Base-by-base conservation (phyloP, 768 basidiomycete species). In the Podaxis rugospora region DNA sequence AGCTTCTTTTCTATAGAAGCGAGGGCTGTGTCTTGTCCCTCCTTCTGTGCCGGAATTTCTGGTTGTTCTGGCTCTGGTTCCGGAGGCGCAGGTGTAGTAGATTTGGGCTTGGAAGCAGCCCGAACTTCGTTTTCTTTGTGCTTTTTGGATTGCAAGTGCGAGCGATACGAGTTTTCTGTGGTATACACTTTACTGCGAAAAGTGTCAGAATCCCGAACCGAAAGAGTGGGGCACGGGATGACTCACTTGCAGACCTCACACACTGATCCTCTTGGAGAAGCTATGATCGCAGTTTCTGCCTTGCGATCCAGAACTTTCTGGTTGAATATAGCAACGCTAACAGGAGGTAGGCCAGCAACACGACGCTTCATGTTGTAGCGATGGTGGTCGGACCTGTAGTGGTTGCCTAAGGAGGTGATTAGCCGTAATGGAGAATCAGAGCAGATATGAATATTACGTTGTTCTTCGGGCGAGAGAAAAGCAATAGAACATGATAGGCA, bases 301-400 rank as follows among this genome's bases (percentile, higher is more conserved):
- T 85, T 78, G 65, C 92, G 77, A 64, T 96, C 91, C 28, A 89
- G 70, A 11, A 97, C 89, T 69, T 98, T 98, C 68, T 93, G 84
- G 66, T 95, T 89, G 76, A 98, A 99, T 1, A 88, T 66, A 5
- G 80, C 74, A 0, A 81, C 83, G 61, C 85, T 87, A 67, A 99
- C 86, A 1, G 96, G 95, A 7, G 93, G 90, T 1, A 99, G 82
- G 4, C 83, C 85, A 1, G 96, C 95, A 16, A 98, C 91, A 28
- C 94, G 87, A 65, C 95, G 90, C 79, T 96, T 96, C 87, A 98
- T 93, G 70, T 99, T 99, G 76, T 99, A 99, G 56, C 95, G 81
- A 76, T 99, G 97, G 72, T 92, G 90, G 74, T 99, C 97, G 25
- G 93, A 92, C 64, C 87, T 85, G 73, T 96, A 98, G 71, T 99